Conservation (phyloP, 176 grass and related monocot species). For the Sorghum bicolor region DNA sequence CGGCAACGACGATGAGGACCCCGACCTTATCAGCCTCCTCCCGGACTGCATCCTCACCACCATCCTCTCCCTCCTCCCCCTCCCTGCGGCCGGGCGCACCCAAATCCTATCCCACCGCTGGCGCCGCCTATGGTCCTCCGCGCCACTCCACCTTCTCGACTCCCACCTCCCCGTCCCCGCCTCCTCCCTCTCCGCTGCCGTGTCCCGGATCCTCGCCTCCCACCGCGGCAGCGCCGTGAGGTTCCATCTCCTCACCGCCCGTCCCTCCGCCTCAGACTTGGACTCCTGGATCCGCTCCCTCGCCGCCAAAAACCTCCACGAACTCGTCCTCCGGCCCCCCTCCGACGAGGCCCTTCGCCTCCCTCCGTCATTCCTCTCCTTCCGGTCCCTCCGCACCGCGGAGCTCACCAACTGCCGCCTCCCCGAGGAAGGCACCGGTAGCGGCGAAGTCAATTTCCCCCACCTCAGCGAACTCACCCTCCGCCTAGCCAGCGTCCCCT, state of each 20-base stretch:
- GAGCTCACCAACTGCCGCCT: constrained; percentile 38
- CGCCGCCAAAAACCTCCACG: constrained; percentile 22
- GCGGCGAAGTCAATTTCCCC: neutral
- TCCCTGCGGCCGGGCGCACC: constrained; percentile 22
- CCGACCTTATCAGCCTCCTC: constrained; percentile 13
- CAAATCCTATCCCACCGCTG: constrained; percentile 16
- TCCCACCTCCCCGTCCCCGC: neutral
- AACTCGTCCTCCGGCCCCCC: constrained; percentile 20
- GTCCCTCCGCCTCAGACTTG: constrained; percentile 3
- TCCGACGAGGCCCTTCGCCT: constrained; percentile 19
- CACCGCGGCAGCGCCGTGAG: constrained; percentile 4
- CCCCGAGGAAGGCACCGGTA: neutral
- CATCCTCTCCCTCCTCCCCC: constrained; percentile 36
- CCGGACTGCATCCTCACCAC: constrained; percentile 34
- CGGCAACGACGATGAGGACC: neutral
- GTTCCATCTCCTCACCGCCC: neutral
- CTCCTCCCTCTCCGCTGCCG: neutral
- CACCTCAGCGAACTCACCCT: constrained; percentile 30
- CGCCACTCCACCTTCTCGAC: constrained; percentile 32
- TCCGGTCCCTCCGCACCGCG: constrained; percentile 25
- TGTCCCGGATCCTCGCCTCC: constrained; percentile 32
- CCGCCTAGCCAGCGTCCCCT: neutral
- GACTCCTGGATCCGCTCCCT: constrained; percentile 26
- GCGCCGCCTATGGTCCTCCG: constrained; percentile 17
- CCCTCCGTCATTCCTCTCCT: constrained; percentile 16